phyloP scores from a whole-genome alignment of 2,329 filamentous ascomycete species.

The Pestalotiopsis sp. region DNA sequence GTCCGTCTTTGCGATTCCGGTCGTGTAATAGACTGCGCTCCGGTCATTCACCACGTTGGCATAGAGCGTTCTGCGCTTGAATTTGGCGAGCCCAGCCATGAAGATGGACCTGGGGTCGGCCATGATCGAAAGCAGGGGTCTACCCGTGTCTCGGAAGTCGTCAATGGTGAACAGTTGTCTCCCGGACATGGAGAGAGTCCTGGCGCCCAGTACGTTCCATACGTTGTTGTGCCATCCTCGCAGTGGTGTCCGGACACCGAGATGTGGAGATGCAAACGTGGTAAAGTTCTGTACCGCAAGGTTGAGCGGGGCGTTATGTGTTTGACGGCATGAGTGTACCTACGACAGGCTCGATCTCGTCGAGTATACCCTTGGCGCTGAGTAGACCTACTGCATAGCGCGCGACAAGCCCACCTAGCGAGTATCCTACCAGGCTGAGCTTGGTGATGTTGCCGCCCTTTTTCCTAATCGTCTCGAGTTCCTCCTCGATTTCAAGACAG shows the following conservation, averaged over 20 bases:
- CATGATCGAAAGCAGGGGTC: slow-evolving; percentile 77
- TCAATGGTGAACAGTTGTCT: slow-evolving; percentile 88
- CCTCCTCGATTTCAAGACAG: slow-evolving; percentile 68
- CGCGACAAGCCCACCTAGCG: slow-evolving; percentile 82
- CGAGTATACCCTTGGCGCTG: slow-evolving; percentile 78
- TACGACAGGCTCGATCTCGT: slow-evolving; percentile 78
- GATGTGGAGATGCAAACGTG: slow-evolving; percentile 85
- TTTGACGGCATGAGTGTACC: slow-evolving; percentile 19
- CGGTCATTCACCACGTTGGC: slow-evolving; percentile 87
- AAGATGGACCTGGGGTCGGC: slow-evolving; percentile 87
- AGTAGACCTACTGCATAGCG: slow-evolving; percentile 86
- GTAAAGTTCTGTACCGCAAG: slow-evolving; percentile 73
- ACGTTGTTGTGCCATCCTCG: slow-evolving; percentile 67
- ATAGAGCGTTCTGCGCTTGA: slow-evolving; percentile 79
- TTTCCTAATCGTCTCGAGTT: slow-evolving; percentile 57
- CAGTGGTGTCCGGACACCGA: slow-evolving; percentile 73
- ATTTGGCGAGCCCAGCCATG: slow-evolving; percentile 74
- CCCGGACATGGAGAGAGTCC: slow-evolving; percentile 81
- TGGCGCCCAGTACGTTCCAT: slow-evolving; percentile 84
- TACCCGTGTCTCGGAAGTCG: slow-evolving; percentile 79
- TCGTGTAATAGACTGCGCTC: slow-evolving; percentile 82
- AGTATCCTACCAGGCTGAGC: slow-evolving; percentile 88
- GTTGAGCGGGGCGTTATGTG: slow-evolving; percentile 13
- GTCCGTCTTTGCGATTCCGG: slow-evolving; percentile 74
- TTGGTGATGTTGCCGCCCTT: slow-evolving; percentile 75